phyloP scores from a whole-genome alignment of 441 rosid genomes.

The Metrosideros polymorpha region DNA sequence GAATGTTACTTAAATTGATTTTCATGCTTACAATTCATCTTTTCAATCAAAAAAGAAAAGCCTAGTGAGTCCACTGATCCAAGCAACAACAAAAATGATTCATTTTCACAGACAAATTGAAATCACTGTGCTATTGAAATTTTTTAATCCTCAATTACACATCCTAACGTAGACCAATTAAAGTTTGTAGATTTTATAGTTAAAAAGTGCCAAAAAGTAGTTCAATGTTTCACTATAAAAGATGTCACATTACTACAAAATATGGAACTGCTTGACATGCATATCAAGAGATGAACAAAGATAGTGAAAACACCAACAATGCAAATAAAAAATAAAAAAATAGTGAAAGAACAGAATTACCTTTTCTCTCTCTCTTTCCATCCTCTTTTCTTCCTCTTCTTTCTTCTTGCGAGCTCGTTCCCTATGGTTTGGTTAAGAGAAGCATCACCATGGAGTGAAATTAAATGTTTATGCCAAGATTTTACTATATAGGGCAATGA shows the following conservation, averaged over 20 bases:
- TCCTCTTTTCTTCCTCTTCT: slow-evolving; percentile 87
- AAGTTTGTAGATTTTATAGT: background rate
- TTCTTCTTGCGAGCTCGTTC: slow-evolving; percentile 96
- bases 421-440: slow-evolving; percentile 26
- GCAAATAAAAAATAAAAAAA: background rate
- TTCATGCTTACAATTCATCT: background rate
- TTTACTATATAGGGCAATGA: background rate
- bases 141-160: background rate
- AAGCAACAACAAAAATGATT: background rate
- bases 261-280: background rate
- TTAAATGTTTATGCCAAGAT: background rate
- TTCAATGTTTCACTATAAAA: background rate
- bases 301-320: background rate
- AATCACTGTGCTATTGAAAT: background rate
- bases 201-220: background rate
- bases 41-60: background rate
- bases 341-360: slow-evolving; percentile 18
- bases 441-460: slow-evolving; percentile 3
- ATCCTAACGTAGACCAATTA: background rate
- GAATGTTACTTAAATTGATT: background rate
- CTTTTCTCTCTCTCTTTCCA: slow-evolving; percentile 92
- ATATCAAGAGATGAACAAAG: background rate
- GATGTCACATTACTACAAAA: background rate
- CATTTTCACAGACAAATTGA: background rate
- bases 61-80: background rate